A percentile compares a stretch with the other conserved stretches of the same genome.
phyloP scores from a whole-genome alignment of 2,329 filamentous ascomycete genomes.

The Trichoderma breve region DNA sequence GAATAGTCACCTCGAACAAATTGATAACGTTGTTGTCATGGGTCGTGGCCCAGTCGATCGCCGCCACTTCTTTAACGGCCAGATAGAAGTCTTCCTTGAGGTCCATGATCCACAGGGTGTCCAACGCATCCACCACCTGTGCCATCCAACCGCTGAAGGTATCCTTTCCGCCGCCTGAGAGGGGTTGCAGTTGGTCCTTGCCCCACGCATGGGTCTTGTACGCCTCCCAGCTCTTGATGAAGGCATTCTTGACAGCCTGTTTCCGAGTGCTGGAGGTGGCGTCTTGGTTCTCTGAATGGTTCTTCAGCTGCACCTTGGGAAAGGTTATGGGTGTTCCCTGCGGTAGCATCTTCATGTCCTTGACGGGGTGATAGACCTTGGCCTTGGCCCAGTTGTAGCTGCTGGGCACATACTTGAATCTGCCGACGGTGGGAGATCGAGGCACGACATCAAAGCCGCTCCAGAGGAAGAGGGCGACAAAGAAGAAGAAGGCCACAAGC shows the following conservation, averaged over 20 bases:
- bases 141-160: slow-evolving; percentile 56
- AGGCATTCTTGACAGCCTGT: slow-evolving; percentile 39
- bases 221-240: slow-evolving; percentile 48
- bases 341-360: slow-evolving; percentile 35
- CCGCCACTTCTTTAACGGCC: slow-evolving; percentile 47
- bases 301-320: slow-evolving; percentile 44
- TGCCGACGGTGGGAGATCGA: slow-evolving; percentile 24
- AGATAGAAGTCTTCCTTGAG: slow-evolving; percentile 54
- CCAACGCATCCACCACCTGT: slow-evolving; percentile 58
- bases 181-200: slow-evolving; percentile 54
- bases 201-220: slow-evolving; percentile 56
- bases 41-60: slow-evolving; percentile 55
- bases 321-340: slow-evolving; percentile 34
- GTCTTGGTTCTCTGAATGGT: slow-evolving; percentile 39
- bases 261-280: slow-evolving; percentile 35
- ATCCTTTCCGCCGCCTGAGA: slow-evolving; percentile 46
- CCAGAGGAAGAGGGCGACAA: slow-evolving; percentile 31
- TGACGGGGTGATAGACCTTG: slow-evolving; percentile 34
- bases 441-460: slow-evolving; percentile 25
- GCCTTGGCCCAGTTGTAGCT: slow-evolving; percentile 41
- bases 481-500: slow-evolving; percentile 30
- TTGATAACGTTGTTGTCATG: slow-evolving; percentile 45
- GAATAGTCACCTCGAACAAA: slow-evolving; percentile 62
- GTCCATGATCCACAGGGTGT: slow-evolving; percentile 60
- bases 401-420: slow-evolving; percentile 35